Evolutionary conservation across 306 rosid genomes (phyloP), one percentile per base, ranked within the genome.

Genomic region (Trichosanthes cucumerina): DNA sequence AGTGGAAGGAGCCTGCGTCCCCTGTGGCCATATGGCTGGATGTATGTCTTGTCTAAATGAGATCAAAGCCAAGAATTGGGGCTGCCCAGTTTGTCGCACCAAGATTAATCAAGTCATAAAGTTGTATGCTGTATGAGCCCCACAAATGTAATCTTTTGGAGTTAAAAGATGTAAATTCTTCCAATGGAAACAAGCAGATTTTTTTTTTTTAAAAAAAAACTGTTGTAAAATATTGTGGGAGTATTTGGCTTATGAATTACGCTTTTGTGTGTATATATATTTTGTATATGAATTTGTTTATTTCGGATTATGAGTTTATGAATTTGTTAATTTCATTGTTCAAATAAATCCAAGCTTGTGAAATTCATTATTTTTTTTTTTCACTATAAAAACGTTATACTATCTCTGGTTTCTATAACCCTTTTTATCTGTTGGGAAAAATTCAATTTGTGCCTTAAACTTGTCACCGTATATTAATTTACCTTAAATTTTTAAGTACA

Each of bases 11-110:
- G 97, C 93, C 54, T 92, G 97, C 93, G 93, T 95, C 77, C 99
- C 99, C 14, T 95, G 99, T 84, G 97, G 99, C 75, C 99, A 95
- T 82, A 96, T 95, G 88, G 96, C 89, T 46, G 97, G 97, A 81
- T 95, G 99, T 87, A 95, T 95, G 97, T 86, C 96, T 79, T 95
- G 99, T 88, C 85, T 95, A 92, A 86, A 85, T 6, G 99, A 91
- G 89, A 83, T 95, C 66, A 88, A 88, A 75, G 71, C 87, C 65
- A 92, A 92, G 89, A 95, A 95, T 44, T 92, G 99, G 97, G 97
- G 97, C 70, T 95, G 99, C 84, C 99, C 99, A 0, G 99, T 95
- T 23, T 95, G 99, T 70, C 97, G 99, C 57, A 79, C 93, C 43
- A 90, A 92, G 86, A 95, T 95, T 58, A 84, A 87, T 83, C 96